Evolutionary conservation across 805 yeast genomes (phyloP), one percentile per base, ranked within the genome.

Genomic region (Yarrowia sp.): DNA sequence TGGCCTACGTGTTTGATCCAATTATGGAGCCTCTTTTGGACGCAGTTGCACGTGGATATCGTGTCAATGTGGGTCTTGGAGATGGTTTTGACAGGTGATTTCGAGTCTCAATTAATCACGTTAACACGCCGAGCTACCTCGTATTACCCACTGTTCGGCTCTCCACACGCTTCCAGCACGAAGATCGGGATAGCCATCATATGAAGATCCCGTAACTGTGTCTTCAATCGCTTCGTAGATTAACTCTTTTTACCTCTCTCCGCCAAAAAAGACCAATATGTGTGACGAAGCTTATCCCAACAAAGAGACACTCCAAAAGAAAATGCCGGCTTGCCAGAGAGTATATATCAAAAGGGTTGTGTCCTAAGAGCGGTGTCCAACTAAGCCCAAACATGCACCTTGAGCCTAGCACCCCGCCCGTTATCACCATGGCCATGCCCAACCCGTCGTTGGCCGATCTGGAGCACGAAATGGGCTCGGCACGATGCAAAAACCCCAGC

Each of bases 381-480:
- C 36, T 13, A 7, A 10, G 14, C n/a, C 31, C 14, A 43, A 17
- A 17, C 14, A 47, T 47, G 38, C 39, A 47, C 2, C 51, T 15
- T 28, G 53, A 47, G 28, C 39, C 39, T n/a, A 32, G 39, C 39
- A 32, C 39, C 5, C 53, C 53, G 5, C 55, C 55, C 10, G 41
- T 48, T 18, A 36, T 50, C 57, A 35, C 57, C 41, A 18, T 50
- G 42, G 22, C 42, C 4, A 2, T 50, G 57, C 42, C 57, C 32
- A 35, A 35, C 4, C 57, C 57, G 42, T 50, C 57, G 42, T 42
- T 50, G 42, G 57, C 57, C 57, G 57, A 50, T 14, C 32, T 50
- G 42, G 42, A 36, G 7, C 55, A 9, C 8, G 31, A 33, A 13
- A 48, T 48, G 39, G 38, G 31, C 55, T 6, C 53, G 4, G 7